Conservation (phyloP, 2,329 filamentous ascomycete species). For the Aspergillus hiratsukae region DNA sequence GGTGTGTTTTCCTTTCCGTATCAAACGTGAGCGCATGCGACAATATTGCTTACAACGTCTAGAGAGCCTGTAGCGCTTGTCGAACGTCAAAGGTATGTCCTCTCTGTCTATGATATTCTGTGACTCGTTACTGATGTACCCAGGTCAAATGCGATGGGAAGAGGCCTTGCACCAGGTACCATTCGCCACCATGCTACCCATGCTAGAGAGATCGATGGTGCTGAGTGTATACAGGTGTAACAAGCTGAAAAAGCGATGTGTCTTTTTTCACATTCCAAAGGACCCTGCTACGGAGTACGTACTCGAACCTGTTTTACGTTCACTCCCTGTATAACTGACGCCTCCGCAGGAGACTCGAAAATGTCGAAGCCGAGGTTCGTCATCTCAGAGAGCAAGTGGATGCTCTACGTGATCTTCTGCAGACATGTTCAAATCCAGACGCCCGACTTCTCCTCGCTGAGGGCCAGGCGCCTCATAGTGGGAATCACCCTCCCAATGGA, state of each 20-base stretch:
- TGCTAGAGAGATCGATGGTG: neutral
- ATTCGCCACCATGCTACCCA: neutral
- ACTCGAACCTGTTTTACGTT: neutral
- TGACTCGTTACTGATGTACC: neutral
- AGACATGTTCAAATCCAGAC: slow-evolving; percentile 1
- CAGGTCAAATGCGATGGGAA: slow-evolving; percentile 37
- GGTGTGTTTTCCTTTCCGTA: slow-evolving; percentile 16
- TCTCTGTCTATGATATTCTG: neutral
- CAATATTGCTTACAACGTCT: neutral
- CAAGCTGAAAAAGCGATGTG: slow-evolving; percentile 31
- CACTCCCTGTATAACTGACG: neutral
- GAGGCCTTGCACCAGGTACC: slow-evolving; percentile 33
- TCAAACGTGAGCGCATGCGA: neutral
- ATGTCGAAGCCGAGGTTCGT: slow-evolving; percentile 30
- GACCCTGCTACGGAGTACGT: slow-evolving; percentile 27
- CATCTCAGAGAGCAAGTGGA: slow-evolving; percentile 26
- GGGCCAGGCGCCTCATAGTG: neutral
- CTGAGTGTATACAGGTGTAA: slow-evolving; percentile 22
- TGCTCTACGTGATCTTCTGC: slow-evolving; percentile 20
- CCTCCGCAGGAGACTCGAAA: slow-evolving; percentile 25
- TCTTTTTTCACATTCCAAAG: slow-evolving; percentile 33
- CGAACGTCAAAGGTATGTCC: slow-evolving; percentile 32
- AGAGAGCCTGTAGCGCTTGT: slow-evolving; percentile 38
- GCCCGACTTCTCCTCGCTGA: slow-evolving; percentile 1
- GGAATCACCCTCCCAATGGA: neutral